Percentiles rank a stretch among this genome's conserved stretches.
Conservation (phyloP, 2,329 filamentous ascomycete species). For the Alternaria burnsii region DNA sequence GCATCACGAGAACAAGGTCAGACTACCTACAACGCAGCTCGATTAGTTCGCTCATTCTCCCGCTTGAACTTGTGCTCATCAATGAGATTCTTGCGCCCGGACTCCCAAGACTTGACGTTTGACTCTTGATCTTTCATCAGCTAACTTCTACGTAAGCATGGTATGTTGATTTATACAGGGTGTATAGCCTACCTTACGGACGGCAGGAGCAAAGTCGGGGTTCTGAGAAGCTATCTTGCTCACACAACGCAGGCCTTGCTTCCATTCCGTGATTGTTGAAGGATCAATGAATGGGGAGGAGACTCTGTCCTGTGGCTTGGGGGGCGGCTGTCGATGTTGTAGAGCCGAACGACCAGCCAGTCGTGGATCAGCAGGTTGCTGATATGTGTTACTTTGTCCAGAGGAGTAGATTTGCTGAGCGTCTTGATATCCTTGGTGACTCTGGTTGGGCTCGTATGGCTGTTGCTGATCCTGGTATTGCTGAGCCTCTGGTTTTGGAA, state of each 20-base stretch:
- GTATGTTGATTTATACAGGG: background rate
- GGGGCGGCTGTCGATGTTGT: conserved; percentile 23
- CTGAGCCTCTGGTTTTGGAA: conserved; percentile 30
- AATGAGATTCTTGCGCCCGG: conserved; percentile 61
- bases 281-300: conserved; percentile 52
- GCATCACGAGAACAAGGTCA: background rate
- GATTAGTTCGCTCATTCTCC: conserved; percentile 63
- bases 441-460: conserved; percentile 9
- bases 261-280: conserved; percentile 59
- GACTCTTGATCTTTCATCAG: conserved; percentile 70
- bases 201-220: conserved; percentile 49
- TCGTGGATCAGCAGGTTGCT: conserved; percentile 33
- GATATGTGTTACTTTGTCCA: conserved; percentile 11
- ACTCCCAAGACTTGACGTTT: conserved; percentile 69
- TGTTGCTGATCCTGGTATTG: conserved; percentile 24
- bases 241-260: conserved; percentile 56
- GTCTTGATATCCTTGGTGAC: conserved; percentile 11
- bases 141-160: conserved; percentile 41
- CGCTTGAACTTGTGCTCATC: conserved; percentile 61
- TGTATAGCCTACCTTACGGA: conserved; percentile 50
- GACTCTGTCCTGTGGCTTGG: conserved; percentile 26
- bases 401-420: conserved; percentile 4
- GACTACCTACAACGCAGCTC: conserved; percentile 62
- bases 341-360: conserved; percentile 25
- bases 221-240: conserved; percentile 58